Evolutionary conservation across 805 yeast species (phyloP).

Genomic region (Saturnispora mendoncae): DNA sequence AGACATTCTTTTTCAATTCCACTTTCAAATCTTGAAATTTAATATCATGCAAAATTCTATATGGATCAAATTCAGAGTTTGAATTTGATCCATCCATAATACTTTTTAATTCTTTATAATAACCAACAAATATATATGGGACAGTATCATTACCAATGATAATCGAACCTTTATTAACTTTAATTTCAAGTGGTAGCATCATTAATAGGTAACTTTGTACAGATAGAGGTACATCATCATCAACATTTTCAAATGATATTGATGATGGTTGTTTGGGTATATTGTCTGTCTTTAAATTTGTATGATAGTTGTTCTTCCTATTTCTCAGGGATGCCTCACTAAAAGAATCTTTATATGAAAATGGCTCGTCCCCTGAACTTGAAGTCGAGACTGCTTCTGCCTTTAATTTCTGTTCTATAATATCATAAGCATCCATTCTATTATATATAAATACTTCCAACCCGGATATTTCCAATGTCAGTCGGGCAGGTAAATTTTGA

Average conservation of each 20-base stretch:
- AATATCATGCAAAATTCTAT: slow-evolving; percentile 37
- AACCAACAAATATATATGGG: slow-evolving; percentile 57
- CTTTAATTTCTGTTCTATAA: slow-evolving; percentile 11
- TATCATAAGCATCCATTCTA: slow-evolving; percentile 66
- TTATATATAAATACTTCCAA: slow-evolving; percentile 78
- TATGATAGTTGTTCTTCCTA: neutral
- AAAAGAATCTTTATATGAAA: neutral
- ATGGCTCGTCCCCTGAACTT: neutral
- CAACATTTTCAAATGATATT: neutral
- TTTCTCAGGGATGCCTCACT: slow-evolving; percentile 1
- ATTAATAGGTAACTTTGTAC: slow-evolving; percentile 17
- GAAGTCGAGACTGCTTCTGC: slow-evolving; percentile 3
- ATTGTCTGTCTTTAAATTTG: neutral
- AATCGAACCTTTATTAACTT: slow-evolving; percentile 57
- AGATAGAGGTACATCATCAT: neutral
- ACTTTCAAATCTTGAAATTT: slow-evolving; percentile 46
- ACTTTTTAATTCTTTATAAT: slow-evolving; percentile 49
- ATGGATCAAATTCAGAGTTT: slow-evolving; percentile 44
- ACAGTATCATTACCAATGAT: slow-evolving; percentile 77
- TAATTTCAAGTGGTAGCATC: slow-evolving; percentile 54
- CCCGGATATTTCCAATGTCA: slow-evolving; percentile 58
- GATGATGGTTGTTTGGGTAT: neutral
- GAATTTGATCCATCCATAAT: slow-evolving; percentile 45
- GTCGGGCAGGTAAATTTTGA: slow-evolving; percentile 44
- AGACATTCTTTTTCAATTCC: slow-evolving; percentile 61